Evolutionary conservation across 1,139 yeast genomes (phyloP).

Genomic region (Saccharomycopsis hybrid): DNA sequence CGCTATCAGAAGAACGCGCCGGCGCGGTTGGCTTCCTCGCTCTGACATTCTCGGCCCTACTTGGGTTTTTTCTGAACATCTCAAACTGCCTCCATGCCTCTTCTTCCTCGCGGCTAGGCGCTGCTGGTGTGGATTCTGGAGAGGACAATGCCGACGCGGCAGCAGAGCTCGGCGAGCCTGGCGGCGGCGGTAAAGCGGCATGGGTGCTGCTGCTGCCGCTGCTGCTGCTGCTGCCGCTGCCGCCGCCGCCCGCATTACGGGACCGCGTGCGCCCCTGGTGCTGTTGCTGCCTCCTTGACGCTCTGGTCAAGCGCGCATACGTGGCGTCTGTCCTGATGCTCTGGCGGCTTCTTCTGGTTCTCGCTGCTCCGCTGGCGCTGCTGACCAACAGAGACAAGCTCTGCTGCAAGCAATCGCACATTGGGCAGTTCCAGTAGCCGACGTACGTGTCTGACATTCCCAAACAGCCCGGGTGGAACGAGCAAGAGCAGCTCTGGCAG

Average conservation of each 20-base stretch:
- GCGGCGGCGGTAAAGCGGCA: too few species aligned
- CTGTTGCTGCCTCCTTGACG: too few species aligned
- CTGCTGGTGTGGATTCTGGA: not conserved
- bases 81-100: constrained; percentile 19
- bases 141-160: too few species aligned
- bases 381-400: not conserved
- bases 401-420: constrained; percentile 26
- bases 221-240: too few species aligned
- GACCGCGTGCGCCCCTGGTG: too few species aligned
- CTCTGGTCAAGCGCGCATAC: too few species aligned
- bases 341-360: constrained; percentile 6
- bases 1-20: not conserved
- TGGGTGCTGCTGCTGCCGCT: too few species aligned
- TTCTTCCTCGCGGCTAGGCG: constrained; percentile 11
- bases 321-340: constrained; percentile 13
- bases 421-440: constrained; percentile 26
- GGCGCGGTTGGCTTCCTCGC: not conserved
- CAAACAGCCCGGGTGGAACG: constrained; percentile 25
- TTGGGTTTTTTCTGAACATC: constrained; percentile 4
- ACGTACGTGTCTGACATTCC: constrained; percentile 21
- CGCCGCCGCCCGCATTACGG: too few species aligned
- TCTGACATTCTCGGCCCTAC: too few species aligned
- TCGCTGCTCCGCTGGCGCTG: not conserved
- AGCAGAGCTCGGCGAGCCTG: too few species aligned
- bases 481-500: constrained; percentile 24